Evolutionary conservation across 1,284 basidiomycete species (phyloP), one percentile per base, ranked within the genome.

Genomic region (Trichosporon sp.): DNA sequence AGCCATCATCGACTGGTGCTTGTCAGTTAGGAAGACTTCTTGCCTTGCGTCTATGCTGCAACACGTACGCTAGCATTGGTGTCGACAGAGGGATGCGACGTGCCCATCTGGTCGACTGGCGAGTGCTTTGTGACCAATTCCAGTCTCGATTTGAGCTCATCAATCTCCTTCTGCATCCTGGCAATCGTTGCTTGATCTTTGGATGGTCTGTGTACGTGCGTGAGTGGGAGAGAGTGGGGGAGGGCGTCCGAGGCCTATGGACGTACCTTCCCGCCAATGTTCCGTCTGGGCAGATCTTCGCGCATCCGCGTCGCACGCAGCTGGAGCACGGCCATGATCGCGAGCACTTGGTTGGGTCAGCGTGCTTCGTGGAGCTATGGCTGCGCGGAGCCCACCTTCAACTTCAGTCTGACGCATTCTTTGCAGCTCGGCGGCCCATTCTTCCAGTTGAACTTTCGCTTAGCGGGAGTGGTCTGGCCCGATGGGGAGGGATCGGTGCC

Each of bases 391-490:
- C 19, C 63, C 61, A 69, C 69, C 62, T 71, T 71, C 3, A 68
- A 60, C 60, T 71, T 71, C 14, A 71, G 60, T 29, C 70, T 58
- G 19, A 65, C 61, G 61, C 70, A 71, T 36, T 71, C 70, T 19
- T 61, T 61, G 60, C 70, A 71, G 59, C 64, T 65, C 23, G 63
- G 65, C 4, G 65, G 67, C 2, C 67, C 67, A 19, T 65, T 68
- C 60, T 68, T 68, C 66, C 66, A 68, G 60, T 68, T 68, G 36
- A 68, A 59, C 57, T 63, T 63, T n/a, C 61, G 49, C 32, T 62
- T 67, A 16, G 33, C 31, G 19, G 56, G 32, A 14, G 56, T 33
- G 10, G 56, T 21, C 23, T 33, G 56, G 8, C 32, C 56, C 31
- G 56, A 56, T 27, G 56, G 8, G 3, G 56, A 56, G 13, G 56